Base-by-base conservation (phyloP, 2,329 filamentous ascomycete species). In the Trichoderma guizhouense region DNA sequence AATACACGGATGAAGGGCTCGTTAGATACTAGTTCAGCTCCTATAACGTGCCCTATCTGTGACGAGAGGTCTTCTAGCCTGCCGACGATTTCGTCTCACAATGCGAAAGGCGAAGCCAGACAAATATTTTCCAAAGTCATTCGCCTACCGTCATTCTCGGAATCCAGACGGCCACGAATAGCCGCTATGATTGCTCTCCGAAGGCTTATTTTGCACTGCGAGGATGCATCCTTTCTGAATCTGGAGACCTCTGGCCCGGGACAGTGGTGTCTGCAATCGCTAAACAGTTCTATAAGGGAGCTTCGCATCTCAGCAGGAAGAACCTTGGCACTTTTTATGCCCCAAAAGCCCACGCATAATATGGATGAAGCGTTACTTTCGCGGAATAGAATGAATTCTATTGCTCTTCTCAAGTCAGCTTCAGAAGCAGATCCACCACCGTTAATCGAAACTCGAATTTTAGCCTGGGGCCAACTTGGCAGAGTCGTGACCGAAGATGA, bases 381-480 rank as follows among this genome's bases (percentile, higher is more conserved):
- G 30, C 76, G 77, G 32, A 75, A 98, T 76, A 88, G 93, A 71
- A 87, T 91, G 64, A 88, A 89, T 71, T 88, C 89, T 1, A 84
- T 98, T 7, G 88, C 91, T 34, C 88, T 93, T 76, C 84, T 98
- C 11, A 91, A 90, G 74, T 88, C 86, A 5, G 85, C 97, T 12
- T 93, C 92, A 1, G 91, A 93, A 61, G 91, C 90, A 71, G 88
- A 90, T 69, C 85, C 89, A 8, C 81, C 90, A 6, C 86, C 90
- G 72, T 83, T 95, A 58, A 91, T 94, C 65, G 95, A 98, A 81
- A 95, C 93, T 21, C 91, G 93, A 74, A 91, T 98, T 71, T 85
- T 96, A 81, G 92, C 93, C 15, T 94, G 95, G 88, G 92, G 92
- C n/a, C 91, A 94, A 78, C 86, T 97, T 63, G 95, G 93, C 73